Evolutionary conservation across 495 filamentous ascomycete genomes (phyloP), one percentile per base, ranked within the genome.

Genomic region (Xylaria palmicola): DNA sequence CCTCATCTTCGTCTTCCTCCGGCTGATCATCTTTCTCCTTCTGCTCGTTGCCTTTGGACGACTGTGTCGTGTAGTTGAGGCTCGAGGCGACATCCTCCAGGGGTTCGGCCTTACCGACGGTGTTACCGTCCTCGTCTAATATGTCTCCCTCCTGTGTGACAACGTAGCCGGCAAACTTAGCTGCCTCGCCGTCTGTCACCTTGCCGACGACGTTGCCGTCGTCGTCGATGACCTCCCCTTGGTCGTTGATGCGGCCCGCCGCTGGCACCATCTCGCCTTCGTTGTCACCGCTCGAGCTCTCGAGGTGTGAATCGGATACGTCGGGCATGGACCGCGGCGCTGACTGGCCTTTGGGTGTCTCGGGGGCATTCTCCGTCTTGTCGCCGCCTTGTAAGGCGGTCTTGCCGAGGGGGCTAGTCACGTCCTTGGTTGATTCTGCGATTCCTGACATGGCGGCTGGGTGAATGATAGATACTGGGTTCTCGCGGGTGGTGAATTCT

Each of bases 131-230:
- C 59, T 80, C 82, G 62, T 87, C 81, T 69, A 85, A 80, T 68
- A 88, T 85, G 52, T 87, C 84, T 13, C 86, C 86, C 68, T 87
- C 79, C 32, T 80, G 81, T 7, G 87, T 85, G 32, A 85, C 79
- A 27, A 77, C 73, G 55, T 79, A 80, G 39, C 83, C 84, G 24
- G 79, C 63, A 3, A 88, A 67, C 63, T 85, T 86, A 64, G 59
- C 81, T 1, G 82, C 67, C 56, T 88, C 83, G 20, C 85, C 86
- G 70, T 88, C 82, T 32, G 78, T 74, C 10, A 89, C 71, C 62
- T 84, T 82, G 24, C 86, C 86, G 45, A 87, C 73, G 0, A 81
- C 75, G 39, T 78, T 83, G 13, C 82, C 83, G 26, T 79, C 77
- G 3, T 65, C 66, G 62, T 82, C 77, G 59, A 86, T 78, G 39